Conservation (phyloP, 352 stramenopile genomes). For the Globisporangium canariense region DNA sequence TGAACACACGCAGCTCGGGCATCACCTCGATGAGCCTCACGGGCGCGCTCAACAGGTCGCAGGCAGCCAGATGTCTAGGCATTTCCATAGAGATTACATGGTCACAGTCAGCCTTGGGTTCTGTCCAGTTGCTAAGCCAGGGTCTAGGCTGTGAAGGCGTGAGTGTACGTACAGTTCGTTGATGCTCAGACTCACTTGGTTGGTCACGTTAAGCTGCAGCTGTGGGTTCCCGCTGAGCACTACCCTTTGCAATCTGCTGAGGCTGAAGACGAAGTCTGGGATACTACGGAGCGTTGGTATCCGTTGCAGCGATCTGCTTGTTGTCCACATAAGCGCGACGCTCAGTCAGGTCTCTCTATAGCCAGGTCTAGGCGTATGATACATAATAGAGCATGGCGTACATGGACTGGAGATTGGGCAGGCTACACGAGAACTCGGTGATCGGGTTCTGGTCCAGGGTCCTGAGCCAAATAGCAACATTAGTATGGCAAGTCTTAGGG, state of each 20-base stretch:
- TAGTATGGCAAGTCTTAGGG: neutral
- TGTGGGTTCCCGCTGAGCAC: conserved; percentile 22
- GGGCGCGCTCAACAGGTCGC: conserved; percentile 10
- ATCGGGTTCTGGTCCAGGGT: conserved; percentile 26
- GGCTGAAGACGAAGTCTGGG: conserved; percentile 17
- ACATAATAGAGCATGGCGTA: neutral
- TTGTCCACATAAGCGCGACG: neutral
- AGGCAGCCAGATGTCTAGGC: conserved; percentile 18
- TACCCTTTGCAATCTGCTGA: conserved; percentile 18
- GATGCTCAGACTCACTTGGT: conserved; percentile 18
- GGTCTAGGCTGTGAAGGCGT: neutral
- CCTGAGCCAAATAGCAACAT: neutral
- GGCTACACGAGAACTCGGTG: conserved; percentile 14
- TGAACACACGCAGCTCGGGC: conserved; percentile 17
- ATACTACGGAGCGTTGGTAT: conserved; percentile 20
- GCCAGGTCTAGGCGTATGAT: neutral
- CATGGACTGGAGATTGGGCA: conserved; percentile 21
- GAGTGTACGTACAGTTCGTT: conserved; percentile 19
- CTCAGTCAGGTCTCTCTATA: no score
- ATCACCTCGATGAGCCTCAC: conserved; percentile 10
- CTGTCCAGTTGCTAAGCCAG: neutral
- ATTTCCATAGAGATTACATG: neutral
- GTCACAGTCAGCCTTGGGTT: neutral
- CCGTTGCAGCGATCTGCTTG: conserved; percentile 23
- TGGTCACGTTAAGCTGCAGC: conserved; percentile 12